Base-by-base conservation (phyloP, 805 yeast genomes). In the Yarrowia osloensis region DNA sequence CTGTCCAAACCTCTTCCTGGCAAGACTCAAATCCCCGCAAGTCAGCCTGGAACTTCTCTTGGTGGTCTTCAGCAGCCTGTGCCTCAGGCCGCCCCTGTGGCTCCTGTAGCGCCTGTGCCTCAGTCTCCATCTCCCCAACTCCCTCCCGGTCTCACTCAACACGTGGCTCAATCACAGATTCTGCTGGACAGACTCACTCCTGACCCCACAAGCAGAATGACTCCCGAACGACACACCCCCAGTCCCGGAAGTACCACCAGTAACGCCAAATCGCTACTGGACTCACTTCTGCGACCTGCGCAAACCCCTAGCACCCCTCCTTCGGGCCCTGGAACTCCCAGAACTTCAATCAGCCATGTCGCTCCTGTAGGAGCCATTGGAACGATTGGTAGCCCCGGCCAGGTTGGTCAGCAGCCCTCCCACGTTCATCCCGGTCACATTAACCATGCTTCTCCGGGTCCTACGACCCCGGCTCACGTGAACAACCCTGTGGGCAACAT, bases 181-280 rank as follows among this genome's bases (percentile, higher is more conserved):
- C 62, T 54, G 46, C 62, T 54, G 46, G 62, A 54, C 62, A 35
- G 62, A 54, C 62, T 54, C 35, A 54, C 62, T 17, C 62, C 62
- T 9, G 62, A 54, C n/a, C 62, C 62, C 47, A 54, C 44, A 0
- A 35, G 35, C 33, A 35, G 44, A 35, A 35, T 37, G 40, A 26
- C 46, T 24, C 46, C 62, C 6, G 62, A 54, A 19, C 22, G 62
- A 11, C 62, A 54, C 13, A 37, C 63, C 29, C 63, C 63, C 4
- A 40, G 63, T 17, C 63, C 63, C 3, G 63, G 63, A 6, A 57
- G 37, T 21, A 13, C 33, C 28, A 40, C 63, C 28, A 57, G 63
- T 15, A 57, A 57, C 21, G 63, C 63, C 28, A 57, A 57, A 12
- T 28, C 63, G 11, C 19, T 57, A 28, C 13, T 57, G 37, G 49